Evolutionary conservation across 495 filamentous ascomycete genomes (phyloP), one percentile per base, ranked within the genome.

Genomic region (Talaromyces wortmannii): DNA sequence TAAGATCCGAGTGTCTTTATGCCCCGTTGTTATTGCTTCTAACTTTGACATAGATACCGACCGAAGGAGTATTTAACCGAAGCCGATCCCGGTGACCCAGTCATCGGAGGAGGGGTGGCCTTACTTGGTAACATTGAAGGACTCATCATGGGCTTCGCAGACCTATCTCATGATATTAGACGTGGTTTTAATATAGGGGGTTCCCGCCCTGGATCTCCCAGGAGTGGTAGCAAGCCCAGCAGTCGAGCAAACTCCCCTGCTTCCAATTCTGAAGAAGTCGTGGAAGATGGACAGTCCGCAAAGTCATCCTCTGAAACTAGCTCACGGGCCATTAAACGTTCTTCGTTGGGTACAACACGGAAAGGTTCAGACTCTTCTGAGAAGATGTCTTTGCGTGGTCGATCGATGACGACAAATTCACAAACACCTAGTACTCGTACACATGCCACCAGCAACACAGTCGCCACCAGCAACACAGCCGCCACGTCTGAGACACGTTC

Each of bases 111-210:
- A 31, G 83, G 89, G 1, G 82, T 84, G 15, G 87, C 90, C 0
- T 66, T 96, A 3, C 71, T 92, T 12, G 90, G 90, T 5, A 88
- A 90, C 7, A 73, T 90, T 36, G 77, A 83, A 13, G 85, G 77
- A 55, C 80, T 97, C 48, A 78, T 87, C 62, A 88, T 92, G 78
- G 91, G 90, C 0, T 72, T 92, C 31, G 88, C 87, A 5, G 90
- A 95, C 59, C 81, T 97, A 18, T 92, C 92, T 0, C 74, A 79
- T 12, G 87, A 55, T 23, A 29, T 53, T 8, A 53, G 45, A 45
- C 52, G 52, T 13, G 40, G 23, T 45, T 29, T 53, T 5, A 53
- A 53, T 4, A 33, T 42, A n/a, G 45, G 30, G 17, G 17, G 31
- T 8, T 16, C 52, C 0, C 15, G 52, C 44, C 31, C 52, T 2